Percentiles rank a stretch among this genome's conserved stretches.
Evolutionary conservation across 306 rosid species (phyloP).

Genomic region (Vigna mungo): DNA sequence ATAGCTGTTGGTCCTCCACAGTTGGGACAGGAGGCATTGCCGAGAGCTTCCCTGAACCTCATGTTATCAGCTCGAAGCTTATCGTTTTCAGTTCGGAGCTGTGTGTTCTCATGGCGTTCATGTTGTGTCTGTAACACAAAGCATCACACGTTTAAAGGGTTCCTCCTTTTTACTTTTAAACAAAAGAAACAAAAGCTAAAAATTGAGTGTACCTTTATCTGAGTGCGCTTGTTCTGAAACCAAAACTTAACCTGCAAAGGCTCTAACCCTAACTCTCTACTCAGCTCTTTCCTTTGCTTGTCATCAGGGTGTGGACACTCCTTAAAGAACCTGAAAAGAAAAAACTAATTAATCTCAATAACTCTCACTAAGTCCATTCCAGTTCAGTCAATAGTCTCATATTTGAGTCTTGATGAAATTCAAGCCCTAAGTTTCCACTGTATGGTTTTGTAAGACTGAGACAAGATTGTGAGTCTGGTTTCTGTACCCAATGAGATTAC

Average conservation of each 20-base stretch:
- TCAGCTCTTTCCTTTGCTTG: slow-evolving; percentile 95
- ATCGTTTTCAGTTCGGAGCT: slow-evolving; percentile 80
- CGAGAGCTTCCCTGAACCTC: slow-evolving; percentile 93
- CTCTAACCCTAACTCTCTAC: slow-evolving; percentile 88
- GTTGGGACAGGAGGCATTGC: slow-evolving; percentile 93
- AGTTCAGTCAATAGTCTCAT: not conserved
- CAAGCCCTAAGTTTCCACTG: too few relatives aligned
- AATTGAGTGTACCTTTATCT: slow-evolving; percentile 79
- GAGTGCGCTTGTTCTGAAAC: slow-evolving; percentile 99
- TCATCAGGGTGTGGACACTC: slow-evolving; percentile 99
- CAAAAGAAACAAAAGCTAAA: not conserved
- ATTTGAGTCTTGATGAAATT: too few relatives aligned
- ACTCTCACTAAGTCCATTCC: too few relatives aligned
- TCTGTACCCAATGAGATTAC: not conserved
- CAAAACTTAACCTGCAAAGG: slow-evolving; percentile 96
- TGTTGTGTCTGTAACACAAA: slow-evolving; percentile 76
- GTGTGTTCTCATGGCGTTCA: slow-evolving; percentile 89
- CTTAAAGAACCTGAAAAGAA: slow-evolving; percentile 74
- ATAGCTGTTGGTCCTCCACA: slow-evolving; percentile 97
- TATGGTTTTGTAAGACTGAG: too few relatives aligned
- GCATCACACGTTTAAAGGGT: not conserved
- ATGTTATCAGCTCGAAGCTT: slow-evolving; percentile 88
- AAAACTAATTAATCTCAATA: not conserved
- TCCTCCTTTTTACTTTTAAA: not conserved
- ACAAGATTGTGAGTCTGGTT: too few relatives aligned